phyloP scores from a whole-genome alignment of 306 rosid genomes.

The Vicia sativa region DNA sequence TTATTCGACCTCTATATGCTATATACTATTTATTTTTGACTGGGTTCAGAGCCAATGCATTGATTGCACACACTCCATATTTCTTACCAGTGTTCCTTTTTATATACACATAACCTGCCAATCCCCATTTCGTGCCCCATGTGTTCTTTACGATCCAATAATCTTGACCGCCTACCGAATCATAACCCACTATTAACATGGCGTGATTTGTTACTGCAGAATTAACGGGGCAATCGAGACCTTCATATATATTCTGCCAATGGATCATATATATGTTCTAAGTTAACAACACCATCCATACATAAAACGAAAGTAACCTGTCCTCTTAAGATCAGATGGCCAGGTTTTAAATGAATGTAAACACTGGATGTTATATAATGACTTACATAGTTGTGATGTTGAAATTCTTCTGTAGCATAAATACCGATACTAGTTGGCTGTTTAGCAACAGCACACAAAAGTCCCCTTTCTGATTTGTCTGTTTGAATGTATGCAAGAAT shows the following conservation, averaged over 20 bases:
- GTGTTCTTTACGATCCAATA: conserved; percentile 70
- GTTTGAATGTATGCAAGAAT: conserved; percentile 42
- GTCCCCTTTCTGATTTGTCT: conserved; percentile 43
- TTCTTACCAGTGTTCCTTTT: conserved; percentile 43
- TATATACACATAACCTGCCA: conserved; percentile 50
- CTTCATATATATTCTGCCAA: conserved; percentile 56
- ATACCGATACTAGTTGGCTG: conserved; percentile 56
- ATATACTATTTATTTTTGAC: background rate
- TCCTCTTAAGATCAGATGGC: too few relatives aligned
- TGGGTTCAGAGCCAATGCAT: conserved; percentile 5
- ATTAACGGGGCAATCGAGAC: conserved; percentile 13
- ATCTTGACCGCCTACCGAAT: conserved; percentile 41
- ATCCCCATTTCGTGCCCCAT: conserved; percentile 60
- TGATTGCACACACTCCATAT: conserved; percentile 32
- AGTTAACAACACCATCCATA: too few relatives aligned
- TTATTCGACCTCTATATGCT: too few relatives aligned
- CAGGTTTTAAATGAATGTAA: too few relatives aligned
- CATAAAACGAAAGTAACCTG: too few relatives aligned
- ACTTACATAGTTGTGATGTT: conserved; percentile 34
- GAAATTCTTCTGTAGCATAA: conserved; percentile 38
- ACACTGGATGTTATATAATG: too few relatives aligned
- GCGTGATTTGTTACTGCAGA: background rate
- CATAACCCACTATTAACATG: conserved; percentile 54
- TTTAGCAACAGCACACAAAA: conserved; percentile 48
- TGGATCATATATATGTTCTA: too few relatives aligned